These are phyloP conservation scores for Raffaelea deltoideospora DNA, from an alignment of 2,329 filamentous ascomycete genomes.

Conservation along the genomic window DNA sequence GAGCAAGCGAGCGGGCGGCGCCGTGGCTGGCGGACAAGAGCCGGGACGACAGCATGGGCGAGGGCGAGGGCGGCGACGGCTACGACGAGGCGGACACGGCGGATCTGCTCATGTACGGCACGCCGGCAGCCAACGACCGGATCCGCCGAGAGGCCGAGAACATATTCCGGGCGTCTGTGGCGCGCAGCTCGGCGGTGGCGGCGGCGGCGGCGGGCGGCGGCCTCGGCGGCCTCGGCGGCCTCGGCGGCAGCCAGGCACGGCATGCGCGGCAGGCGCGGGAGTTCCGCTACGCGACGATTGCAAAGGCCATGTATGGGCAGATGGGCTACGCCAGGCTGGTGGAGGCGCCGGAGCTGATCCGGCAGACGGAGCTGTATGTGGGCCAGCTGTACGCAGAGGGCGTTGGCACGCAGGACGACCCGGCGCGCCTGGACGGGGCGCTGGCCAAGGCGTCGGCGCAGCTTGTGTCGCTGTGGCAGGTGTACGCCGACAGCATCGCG, in stretches of 20 bases:
- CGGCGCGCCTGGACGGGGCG: slow-evolving; percentile 38
- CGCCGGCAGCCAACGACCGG: slow-evolving; percentile 34
- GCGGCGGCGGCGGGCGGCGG: background rate
- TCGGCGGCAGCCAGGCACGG: background rate
- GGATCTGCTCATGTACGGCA: slow-evolving; percentile 39
- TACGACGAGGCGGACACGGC: too few species aligned
- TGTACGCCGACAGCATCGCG: slow-evolving; percentile 31
- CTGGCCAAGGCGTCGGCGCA: slow-evolving; percentile 37
- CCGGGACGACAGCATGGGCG: slow-evolving; percentile 14
- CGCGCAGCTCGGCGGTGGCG: slow-evolving; percentile 21
- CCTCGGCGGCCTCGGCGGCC: background rate
- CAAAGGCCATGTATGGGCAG: slow-evolving; percentile 51
- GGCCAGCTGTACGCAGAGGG: slow-evolving; percentile 48
- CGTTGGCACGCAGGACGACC: slow-evolving; percentile 38
- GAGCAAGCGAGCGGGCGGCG: too few species aligned
- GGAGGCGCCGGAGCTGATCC: slow-evolving; percentile 57
- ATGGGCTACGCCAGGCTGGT: slow-evolving; percentile 42
- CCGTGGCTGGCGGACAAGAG: too few species aligned
- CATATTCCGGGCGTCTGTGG: slow-evolving; percentile 36
- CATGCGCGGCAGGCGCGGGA: slow-evolving; percentile 16
- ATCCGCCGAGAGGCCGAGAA: slow-evolving; percentile 39
- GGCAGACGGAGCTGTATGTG: slow-evolving; percentile 61
- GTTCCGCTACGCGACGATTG: slow-evolving; percentile 54
- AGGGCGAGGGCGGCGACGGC: slow-evolving; percentile 14
- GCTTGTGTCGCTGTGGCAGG: slow-evolving; percentile 40